phyloP scores from a whole-genome alignment of 768 basidiomycete species.

The Lanmaoa pseudosensibilis region DNA sequence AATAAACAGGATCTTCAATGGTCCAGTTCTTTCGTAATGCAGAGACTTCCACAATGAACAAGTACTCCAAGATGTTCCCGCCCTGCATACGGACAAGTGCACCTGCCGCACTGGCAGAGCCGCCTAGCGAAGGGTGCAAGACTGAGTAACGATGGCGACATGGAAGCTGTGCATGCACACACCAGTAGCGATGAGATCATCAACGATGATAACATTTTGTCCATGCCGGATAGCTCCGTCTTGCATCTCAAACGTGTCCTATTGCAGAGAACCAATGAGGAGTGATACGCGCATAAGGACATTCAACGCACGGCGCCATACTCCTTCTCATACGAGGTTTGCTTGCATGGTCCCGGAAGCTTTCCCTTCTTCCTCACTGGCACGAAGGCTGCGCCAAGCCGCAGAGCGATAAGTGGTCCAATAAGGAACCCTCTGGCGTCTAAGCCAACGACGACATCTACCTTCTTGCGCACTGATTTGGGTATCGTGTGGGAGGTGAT shows the following conservation, averaged over 20 bases:
- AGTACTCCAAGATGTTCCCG: constrained; percentile 84
- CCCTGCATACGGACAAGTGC: constrained; percentile 82
- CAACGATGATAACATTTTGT: constrained; percentile 82
- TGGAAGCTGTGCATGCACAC: constrained; percentile 16
- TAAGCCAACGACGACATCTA: constrained; percentile 92
- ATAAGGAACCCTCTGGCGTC: constrained; percentile 96
- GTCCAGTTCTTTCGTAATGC: constrained; percentile 80
- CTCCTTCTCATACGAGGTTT: constrained; percentile 85
- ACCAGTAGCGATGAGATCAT: constrained; percentile 98
- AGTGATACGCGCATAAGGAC: background rate
- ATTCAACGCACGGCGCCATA: constrained; percentile 70
- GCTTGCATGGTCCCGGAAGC: constrained; percentile 82
- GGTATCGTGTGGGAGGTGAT: constrained; percentile 77
- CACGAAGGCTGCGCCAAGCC: constrained; percentile 92
- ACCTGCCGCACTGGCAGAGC: constrained; percentile 91
- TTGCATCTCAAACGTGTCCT: constrained; percentile 98
- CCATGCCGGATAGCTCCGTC: constrained; percentile 78
- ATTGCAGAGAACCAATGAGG: constrained; percentile 1
- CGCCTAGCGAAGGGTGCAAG: constrained; percentile 51
- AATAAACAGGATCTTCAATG: constrained; percentile 73
- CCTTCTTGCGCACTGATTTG: constrained; percentile 56
- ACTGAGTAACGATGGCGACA: constrained; percentile 6
- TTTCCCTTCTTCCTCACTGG: constrained; percentile 95
- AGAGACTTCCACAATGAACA: constrained; percentile 87
- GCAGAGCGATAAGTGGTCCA: constrained; percentile 87